These are phyloP conservation scores for Nematocida ironsii DNA, from an alignment of 371 early-diverging fungal species.

Conservation along the genomic window DNA sequence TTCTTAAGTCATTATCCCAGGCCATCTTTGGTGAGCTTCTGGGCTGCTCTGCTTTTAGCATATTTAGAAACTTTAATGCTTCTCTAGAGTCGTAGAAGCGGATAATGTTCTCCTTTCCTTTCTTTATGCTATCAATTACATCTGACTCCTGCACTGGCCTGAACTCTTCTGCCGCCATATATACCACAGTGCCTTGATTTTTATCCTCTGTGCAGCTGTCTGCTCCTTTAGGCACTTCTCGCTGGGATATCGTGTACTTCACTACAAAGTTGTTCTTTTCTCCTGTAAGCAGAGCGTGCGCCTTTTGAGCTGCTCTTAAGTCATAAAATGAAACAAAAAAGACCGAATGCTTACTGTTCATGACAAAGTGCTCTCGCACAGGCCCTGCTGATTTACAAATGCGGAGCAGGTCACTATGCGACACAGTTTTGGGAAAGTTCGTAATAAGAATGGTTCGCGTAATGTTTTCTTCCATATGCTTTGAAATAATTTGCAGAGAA, in stretches of 20 bases:
- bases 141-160: neutral
- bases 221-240: constrained; percentile 68
- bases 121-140: neutral
- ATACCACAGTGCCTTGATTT: constrained; percentile 64
- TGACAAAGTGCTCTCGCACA: constrained; percentile 62
- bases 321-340: constrained; percentile 68
- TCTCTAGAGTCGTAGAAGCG: constrained; percentile 47
- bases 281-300: constrained; percentile 9
- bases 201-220: constrained; percentile 66
- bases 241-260: constrained; percentile 61
- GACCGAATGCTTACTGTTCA: constrained; percentile 50
- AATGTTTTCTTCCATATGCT: constrained; percentile 25
- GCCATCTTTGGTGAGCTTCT: constrained; percentile 1
- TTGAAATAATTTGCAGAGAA: neutral
- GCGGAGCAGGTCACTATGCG: constrained; percentile 32
- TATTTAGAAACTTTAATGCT: constrained; percentile 6
- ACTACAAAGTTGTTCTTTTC: constrained; percentile 32
- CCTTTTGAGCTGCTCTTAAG: constrained; percentile 56
- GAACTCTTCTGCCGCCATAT: neutral
- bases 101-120: neutral
- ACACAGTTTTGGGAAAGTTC: constrained; percentile 40
- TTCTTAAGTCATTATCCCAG: constrained; percentile 54
- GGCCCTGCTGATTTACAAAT: constrained; percentile 50
- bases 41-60: constrained; percentile 9
- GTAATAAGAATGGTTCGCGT: constrained; percentile 64